These are phyloP conservation scores for Roridomyces roridus DNA, from an alignment of 768 basidiomycete genomes.

Conservation along the genomic window DNA sequence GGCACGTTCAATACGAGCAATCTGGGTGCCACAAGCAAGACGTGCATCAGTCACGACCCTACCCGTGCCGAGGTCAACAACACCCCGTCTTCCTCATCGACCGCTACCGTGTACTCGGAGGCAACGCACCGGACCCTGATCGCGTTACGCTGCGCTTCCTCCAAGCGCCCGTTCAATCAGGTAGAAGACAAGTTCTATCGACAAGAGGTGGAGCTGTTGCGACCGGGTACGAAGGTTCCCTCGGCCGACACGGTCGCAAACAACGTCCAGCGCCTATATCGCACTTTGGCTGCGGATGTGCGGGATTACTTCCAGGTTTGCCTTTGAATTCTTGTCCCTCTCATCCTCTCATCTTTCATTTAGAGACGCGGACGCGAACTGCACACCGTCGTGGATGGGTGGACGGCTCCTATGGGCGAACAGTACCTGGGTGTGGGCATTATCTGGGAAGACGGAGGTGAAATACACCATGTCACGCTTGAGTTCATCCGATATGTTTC, in stretches of 20 bases:
- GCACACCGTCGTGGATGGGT: constrained; percentile 41
- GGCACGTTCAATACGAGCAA: not conserved
- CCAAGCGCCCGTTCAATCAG: constrained; percentile 30
- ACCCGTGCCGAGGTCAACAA: not conserved
- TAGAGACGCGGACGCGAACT: constrained; percentile 23
- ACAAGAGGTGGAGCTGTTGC: constrained; percentile 33
- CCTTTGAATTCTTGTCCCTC: not conserved
- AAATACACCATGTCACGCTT: constrained; percentile 34
- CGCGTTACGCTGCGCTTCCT: constrained; percentile 30
- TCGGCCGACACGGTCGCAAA: constrained; percentile 28
- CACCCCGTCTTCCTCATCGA: not conserved
- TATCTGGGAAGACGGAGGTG: constrained; percentile 32
- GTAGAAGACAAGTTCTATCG: constrained; percentile 30
- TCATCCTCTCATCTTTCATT: not conserved
- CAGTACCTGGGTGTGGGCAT: constrained; percentile 40
- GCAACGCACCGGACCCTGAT: constrained; percentile 31
- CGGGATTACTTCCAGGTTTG: constrained; percentile 26
- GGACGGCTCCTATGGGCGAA: constrained; percentile 36
- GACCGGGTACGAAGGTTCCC: constrained; percentile 33
- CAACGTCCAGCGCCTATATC: constrained; percentile 26
- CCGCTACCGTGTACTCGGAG: not conserved
- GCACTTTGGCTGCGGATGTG: constrained; percentile 16
- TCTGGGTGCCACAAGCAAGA: not conserved
- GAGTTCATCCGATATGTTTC: constrained; percentile 38
- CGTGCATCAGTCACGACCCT: not conserved